Conservation (phyloP, 768 basidiomycete genomes). For the Boletellus emodensis region DNA sequence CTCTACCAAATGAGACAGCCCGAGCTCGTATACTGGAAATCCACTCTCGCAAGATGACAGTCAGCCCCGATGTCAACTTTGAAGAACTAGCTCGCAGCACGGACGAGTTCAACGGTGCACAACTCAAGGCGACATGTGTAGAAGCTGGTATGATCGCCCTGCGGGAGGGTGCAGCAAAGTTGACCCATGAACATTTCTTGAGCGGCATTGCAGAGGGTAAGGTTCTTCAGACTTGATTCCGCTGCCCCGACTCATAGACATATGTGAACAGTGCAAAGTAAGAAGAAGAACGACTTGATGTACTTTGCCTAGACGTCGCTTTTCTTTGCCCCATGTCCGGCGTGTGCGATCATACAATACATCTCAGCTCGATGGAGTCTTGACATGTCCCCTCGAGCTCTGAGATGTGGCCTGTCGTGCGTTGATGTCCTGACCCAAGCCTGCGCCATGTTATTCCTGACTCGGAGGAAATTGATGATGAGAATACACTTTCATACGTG, state of each 20-base stretch:
- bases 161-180: slow-evolving; percentile 83
- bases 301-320: slow-evolving; percentile 71
- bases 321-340: not conserved
- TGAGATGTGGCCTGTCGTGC: too few relatives aligned
- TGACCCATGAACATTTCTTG: slow-evolving; percentile 94
- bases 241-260: slow-evolving; percentile 19
- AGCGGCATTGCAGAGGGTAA: slow-evolving; percentile 84
- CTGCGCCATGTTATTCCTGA: too few relatives aligned
- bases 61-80: slow-evolving; percentile 86
- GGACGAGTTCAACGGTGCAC: slow-evolving; percentile 98
- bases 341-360: slow-evolving; percentile 6
- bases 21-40: slow-evolving; percentile 95
- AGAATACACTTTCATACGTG: too few relatives aligned
- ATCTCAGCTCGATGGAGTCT: too few relatives aligned
- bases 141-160: slow-evolving; percentile 99
- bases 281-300: slow-evolving; percentile 99
- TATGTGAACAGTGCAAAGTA: slow-evolving; percentile 78
- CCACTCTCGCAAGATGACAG: slow-evolving; percentile 94
- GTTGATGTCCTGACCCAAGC: too few relatives aligned
- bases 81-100: slow-evolving; percentile 95
- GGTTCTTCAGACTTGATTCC: slow-evolving; percentile 18
- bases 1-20: slow-evolving; percentile 93
- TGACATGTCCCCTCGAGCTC: too few relatives aligned
- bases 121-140: slow-evolving; percentile 96
- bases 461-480: too few relatives aligned